Base-by-base conservation (phyloP, 1,284 basidiomycete species). In the Agaricales sp. region DNA sequence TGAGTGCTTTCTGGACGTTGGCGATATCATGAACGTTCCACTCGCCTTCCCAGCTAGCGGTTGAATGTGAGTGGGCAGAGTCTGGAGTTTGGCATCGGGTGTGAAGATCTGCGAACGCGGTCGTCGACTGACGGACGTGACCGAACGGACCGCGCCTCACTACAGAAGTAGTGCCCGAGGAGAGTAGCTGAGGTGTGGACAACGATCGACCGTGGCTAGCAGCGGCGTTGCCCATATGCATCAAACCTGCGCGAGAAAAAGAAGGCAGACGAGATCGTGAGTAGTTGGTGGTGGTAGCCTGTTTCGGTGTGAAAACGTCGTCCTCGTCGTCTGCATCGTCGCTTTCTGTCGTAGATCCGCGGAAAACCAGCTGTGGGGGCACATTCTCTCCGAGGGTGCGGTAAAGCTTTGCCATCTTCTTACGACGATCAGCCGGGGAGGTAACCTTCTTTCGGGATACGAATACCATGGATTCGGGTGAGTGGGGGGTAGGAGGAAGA, bases 341-440 rank as follows among this genome's bases (percentile, higher is more conserved):
- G 16, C 19, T 4, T 41, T 8, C 19, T 20, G 39, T 16, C 6
- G 13, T 8, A 20, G 39, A 16, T 16, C 18, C 19, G 52, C 38
- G 38, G 53, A 75, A 74, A 45, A 78, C 69, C 48, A 78, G 68
- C 57, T 77, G 74, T 3, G 67, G 63, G 2, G 77, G 76, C 20
- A 78, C 65, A 54, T 73, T 73, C 61, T 77, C 75, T 4, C 77
- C 77, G 1, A 78, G 61, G 1, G 71, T 76, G 49, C 74, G 67
- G 23, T 65, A 59, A 3, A 80, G 65, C 58, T 78, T 78, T 6
- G 72, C 73, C 63, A 78, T 68, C 44, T 64, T 65, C 52, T 59
- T 59, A 49, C 64, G 54, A 14, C 66, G 62, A 41, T 41, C 39
- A 41, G 39, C 6, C 8, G 13, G n/a, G 18, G 6, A 4, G 4